Percentiles rank a stretch among this genome's conserved stretches.
These are phyloP conservation scores for Trichoderma sp. DNA, from an alignment of 2,329 filamentous ascomycete species.

Conservation along the genomic window DNA sequence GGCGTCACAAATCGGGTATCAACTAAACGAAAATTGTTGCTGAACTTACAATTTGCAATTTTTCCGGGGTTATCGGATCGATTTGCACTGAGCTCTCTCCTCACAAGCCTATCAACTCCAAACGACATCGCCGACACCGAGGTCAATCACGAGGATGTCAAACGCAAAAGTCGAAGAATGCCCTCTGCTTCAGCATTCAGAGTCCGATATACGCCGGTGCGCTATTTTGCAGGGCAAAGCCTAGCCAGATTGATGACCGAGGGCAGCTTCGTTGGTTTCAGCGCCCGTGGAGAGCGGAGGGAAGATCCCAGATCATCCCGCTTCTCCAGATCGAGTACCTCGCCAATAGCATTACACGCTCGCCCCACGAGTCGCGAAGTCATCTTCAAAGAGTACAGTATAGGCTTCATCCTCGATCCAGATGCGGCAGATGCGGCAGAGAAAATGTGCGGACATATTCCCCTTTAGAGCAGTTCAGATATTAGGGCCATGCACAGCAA, in stretches of 20 bases:
- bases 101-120: no score
- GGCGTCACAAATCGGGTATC: no score
- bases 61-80: no score
- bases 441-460: constrained; percentile 17
- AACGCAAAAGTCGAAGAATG: background rate
- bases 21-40: no score
- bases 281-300: background rate
- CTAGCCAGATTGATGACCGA: constrained; percentile 24
- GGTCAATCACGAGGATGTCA: constrained; percentile 39
- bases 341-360: constrained; percentile 15
- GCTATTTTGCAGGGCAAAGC: background rate
- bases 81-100: no score
- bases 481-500: background rate
- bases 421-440: background rate
- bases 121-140: constrained; percentile 29
- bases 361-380: constrained; percentile 7
- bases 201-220: background rate
- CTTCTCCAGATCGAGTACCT: background rate
- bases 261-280: background rate
- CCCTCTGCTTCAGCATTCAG: background rate
- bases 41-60: no score
- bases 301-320: background rate
- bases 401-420: background rate
- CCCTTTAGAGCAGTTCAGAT: constrained; percentile 8
- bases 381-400: background rate